Base-by-base conservation (phyloP, 2,329 filamentous ascomycete genomes). In the Calonectria hongkongensis region DNA sequence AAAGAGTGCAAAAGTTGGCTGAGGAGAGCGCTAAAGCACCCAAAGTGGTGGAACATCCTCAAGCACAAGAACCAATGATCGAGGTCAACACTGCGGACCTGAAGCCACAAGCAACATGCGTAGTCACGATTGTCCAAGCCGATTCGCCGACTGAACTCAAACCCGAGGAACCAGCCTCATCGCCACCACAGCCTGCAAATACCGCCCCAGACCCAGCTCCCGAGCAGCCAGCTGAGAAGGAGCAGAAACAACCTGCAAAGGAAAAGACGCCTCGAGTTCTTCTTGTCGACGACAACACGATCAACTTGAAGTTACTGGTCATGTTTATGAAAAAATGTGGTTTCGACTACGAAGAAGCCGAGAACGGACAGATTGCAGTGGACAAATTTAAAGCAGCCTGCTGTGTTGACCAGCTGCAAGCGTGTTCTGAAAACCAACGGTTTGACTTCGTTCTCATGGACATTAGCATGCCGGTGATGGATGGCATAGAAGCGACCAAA, bases 391-490 rank as follows among this genome's bases (percentile, higher is more conserved):
- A 83, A 58, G 75, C 79, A 12, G 76, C 82, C 15, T 74, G 69
- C 64, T 36, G 33, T 10, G 12, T 36, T 5, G 33, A 12, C 33
- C 33, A 6, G 5, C 33, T 9, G 33, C 1, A 2, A 1, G 3
- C 8, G 10, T 36, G 33, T 36, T n/a, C 66, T 8, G 56, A 74
- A 41, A 68, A 68, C 6, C 72, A 68, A 3, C 73, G 48, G 2
- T 86, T 85, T 47, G 82, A 83, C 62, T 84, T 81, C 28, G 74
- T 86, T 2, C 77, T 86, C 1, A 86, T 86, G 84, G 89, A 91
- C 74, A 86, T 90, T 8, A 87, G 84, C 79, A 91, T 91, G 89
- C 89, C 89, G 0, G 82, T 90, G 5, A 86, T 91, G 75, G 86
- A 91, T 74, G 88, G 88, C 0, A 81, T 89, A 16, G 86, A 86